Percentiles rank a stretch among this genome's conserved stretches.
These are phyloP conservation scores for Podaxis sp. DNA, from an alignment of 768 basidiomycete genomes.

Conservation along the genomic window DNA sequence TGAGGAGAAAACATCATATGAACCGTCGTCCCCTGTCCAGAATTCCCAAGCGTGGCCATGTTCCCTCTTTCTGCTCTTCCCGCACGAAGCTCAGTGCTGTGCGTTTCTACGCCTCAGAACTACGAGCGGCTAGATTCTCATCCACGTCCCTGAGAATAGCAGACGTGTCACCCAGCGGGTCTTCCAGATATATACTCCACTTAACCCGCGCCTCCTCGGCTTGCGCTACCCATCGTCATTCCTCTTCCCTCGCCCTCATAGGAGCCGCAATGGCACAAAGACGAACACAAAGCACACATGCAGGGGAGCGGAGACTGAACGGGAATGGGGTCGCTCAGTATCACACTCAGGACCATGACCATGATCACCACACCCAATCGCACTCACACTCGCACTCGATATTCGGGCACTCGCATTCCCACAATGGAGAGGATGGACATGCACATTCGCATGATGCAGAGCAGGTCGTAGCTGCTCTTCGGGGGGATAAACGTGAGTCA, in stretches of 20 bases:
- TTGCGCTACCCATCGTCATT: not conserved
- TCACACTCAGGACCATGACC: conserved; percentile 29
- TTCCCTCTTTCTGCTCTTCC: not conserved
- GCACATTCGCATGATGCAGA: conserved; percentile 56
- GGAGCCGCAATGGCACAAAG: conserved; percentile 12
- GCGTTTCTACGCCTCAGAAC: not conserved
- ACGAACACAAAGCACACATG: conserved; percentile 12
- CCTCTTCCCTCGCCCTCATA: not conserved
- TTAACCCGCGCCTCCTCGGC: not conserved
- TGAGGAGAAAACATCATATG: not conserved
- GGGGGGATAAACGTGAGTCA: conserved; percentile 52
- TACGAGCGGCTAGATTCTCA: not conserved
- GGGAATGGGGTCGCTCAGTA: conserved; percentile 16
- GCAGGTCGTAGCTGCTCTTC: conserved; percentile 61
- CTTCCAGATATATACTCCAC: not conserved
- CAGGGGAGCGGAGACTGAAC: conserved; percentile 14
- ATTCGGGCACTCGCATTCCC: conserved; percentile 63
- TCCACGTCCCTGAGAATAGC: conserved; percentile 9
- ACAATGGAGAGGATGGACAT: conserved; percentile 50
- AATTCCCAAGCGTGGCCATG: not conserved
- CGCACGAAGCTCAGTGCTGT: not conserved
- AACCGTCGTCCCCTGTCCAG: not conserved
- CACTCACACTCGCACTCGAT: conserved; percentile 59
- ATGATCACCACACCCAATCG: conserved; percentile 25
- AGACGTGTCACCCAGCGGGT: conserved; percentile 3